phyloP scores from a whole-genome alignment of 1,284 basidiomycete genomes.

The Xerocomus nothofagi region DNA sequence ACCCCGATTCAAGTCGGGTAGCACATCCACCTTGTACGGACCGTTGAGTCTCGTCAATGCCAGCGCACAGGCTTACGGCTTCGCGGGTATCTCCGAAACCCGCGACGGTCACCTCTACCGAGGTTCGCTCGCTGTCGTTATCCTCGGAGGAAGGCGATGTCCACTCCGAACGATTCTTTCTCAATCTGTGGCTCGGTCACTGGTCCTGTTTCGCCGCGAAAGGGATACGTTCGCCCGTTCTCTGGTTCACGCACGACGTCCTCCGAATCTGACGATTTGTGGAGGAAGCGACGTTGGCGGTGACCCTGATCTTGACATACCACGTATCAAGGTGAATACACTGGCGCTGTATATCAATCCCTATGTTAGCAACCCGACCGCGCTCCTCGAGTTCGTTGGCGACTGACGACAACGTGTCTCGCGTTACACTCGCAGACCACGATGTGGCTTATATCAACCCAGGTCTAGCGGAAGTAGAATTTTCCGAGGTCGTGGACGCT shows the following conservation, averaged over 20 bases:
- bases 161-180: not conserved
- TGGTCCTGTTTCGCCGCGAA: not conserved
- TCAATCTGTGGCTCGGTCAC: too few relatives aligned
- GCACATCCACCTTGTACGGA: not conserved
- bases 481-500: not conserved
- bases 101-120: not conserved
- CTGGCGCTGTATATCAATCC: slow-evolving; percentile 1
- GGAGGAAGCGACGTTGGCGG: not conserved
- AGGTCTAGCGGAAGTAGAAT: not conserved
- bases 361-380: not conserved
- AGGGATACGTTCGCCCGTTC: not conserved
- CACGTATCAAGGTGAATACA: not conserved
- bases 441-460: not conserved
- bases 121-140: not conserved
- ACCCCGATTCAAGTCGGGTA: not conserved
- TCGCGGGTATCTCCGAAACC: not conserved
- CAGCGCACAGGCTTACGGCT: not conserved
- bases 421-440: not conserved
- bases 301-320: not conserved
- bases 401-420: not conserved
- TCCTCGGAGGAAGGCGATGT: not conserved
- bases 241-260: not conserved
- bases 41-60: not conserved
- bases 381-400: not conserved
- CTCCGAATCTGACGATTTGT: not conserved